Evolutionary conservation across 352 stramenopile species (phyloP), one percentile per base, ranked within the genome.

Genomic region (Globisporangium yorkense): DNA sequence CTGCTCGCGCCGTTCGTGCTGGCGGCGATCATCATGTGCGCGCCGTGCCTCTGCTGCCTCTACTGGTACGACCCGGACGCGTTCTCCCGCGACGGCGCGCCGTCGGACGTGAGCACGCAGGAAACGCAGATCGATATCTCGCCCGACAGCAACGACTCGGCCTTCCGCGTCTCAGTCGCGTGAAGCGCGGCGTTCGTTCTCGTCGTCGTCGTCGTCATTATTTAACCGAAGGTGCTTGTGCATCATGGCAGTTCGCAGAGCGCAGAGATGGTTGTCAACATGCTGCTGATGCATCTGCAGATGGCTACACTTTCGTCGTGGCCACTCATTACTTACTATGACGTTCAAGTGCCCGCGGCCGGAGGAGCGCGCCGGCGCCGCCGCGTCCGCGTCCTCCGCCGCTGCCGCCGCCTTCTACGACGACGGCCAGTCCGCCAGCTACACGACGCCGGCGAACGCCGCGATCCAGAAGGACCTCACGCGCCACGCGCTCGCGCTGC

Each of bases 391-490:
- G 24, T 27, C 24, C 24, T 27, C 24, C 24, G 24, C 24, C 24
- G 24, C 24, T 27, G 24, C 24, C 24, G 24, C 70, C 9, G 48
- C 69, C 47, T 92, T 88, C 67, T 92, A 92, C 62, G 77, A 74
- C 21, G 59, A 73, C 2, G 68, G 65, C 39, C 78, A 90, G 63
- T 87, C 80, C 1, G 67, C 37, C n/a, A 65, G 55, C n/a, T 92
- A 92, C 71, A 89, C 81, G 50, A 87, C 83, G 40, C 62, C 65
- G 12, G 70, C 77, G 45, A 92, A 92, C 50, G 68, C 74, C 24
- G 66, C 50, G 37, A 92, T 92, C 55, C 83, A 92, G 60, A 71
- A 64, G 35, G 78, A 92, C 46, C 60, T 92, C 47, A 89, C 78
- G 29, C 57, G 63, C 21, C 80, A 89, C 45, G 77, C 83, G 8